phyloP scores from a whole-genome alignment of 257 asterid genomes.

The Plantago ovata region DNA sequence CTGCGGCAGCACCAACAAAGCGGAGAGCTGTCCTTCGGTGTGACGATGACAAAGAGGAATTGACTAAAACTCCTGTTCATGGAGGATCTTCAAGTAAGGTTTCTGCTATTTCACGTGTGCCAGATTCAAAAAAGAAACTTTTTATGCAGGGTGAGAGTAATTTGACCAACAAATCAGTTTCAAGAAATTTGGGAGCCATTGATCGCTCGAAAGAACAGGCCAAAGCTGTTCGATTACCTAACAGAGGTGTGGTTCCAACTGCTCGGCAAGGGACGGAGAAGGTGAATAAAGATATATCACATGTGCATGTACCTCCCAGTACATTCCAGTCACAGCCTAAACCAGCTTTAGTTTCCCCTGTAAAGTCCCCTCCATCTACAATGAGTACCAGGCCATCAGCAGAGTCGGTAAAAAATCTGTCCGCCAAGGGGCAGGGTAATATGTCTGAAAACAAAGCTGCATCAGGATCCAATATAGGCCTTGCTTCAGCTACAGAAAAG shows the following conservation, averaged over 20 bases:
- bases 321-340: constrained; percentile 41
- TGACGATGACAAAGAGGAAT: constrained; percentile 70
- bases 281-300: constrained; percentile 36
- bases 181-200: constrained; percentile 33
- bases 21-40: constrained; percentile 89
- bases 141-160: constrained; percentile 1
- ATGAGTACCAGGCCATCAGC: constrained; percentile 31
- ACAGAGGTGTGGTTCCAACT: constrained; percentile 32
- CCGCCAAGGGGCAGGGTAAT: constrained; percentile 35
- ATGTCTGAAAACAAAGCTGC: constrained; percentile 43
- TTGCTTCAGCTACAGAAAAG: constrained; percentile 34
- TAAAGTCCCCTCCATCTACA: constrained; percentile 39
- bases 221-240: constrained; percentile 34
- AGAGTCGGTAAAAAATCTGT: constrained; percentile 45
- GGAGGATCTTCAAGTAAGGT: constrained; percentile 57
- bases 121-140: constrained; percentile 30
- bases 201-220: constrained; percentile 41
- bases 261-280: constrained; percentile 42
- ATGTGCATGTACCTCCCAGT: constrained; percentile 27
- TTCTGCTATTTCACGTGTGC: constrained; percentile 30
- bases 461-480: constrained; percentile 27
- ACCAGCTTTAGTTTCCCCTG: constrained; percentile 45
- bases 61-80: constrained; percentile 93
- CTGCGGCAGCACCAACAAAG: constrained; percentile 41
- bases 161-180: constrained; percentile 16